These are phyloP conservation scores for Lepidium africanum DNA, from an alignment of 345 rosid genomes.

Conservation along the genomic window DNA sequence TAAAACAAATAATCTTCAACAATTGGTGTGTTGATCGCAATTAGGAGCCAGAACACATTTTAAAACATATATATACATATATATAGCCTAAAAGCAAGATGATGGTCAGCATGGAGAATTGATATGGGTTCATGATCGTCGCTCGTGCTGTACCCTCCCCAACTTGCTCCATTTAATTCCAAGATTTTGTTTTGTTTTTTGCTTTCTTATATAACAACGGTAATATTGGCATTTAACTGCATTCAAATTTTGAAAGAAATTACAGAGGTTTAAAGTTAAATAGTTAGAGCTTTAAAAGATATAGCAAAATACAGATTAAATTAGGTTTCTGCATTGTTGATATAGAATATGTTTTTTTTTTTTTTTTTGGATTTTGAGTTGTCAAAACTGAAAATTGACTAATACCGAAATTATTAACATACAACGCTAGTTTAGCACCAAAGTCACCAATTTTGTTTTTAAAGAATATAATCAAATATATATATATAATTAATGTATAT, in stretches of 20 bases:
- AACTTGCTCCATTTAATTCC: constrained; percentile 24
- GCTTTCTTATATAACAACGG: too few relatives aligned
- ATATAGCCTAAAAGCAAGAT: neutral
- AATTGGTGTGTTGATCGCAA: neutral
- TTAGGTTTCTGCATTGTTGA: neutral
- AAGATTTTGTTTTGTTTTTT: neutral
- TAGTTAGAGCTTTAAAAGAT: neutral
- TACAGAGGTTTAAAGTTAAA: neutral
- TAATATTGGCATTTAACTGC: too few relatives aligned
- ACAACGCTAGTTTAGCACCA: neutral
- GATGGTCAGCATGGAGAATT: constrained; percentile 2
- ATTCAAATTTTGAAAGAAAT: neutral
- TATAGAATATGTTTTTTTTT: neutral
- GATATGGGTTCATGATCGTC: constrained; percentile 23
- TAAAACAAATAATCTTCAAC: neutral
- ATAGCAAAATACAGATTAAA: neutral
- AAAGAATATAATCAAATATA: neutral
- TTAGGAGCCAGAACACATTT: neutral
- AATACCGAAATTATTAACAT: constrained; percentile 3
- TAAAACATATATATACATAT: neutral
- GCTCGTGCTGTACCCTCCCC: constrained; percentile 29
- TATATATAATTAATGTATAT: too few relatives aligned
- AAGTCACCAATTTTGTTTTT: neutral
- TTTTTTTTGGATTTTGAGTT: neutral
- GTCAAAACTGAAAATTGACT: neutral